Conservation (phyloP, 2,329 filamentous ascomycete genomes). For the Fusarium sororula region DNA sequence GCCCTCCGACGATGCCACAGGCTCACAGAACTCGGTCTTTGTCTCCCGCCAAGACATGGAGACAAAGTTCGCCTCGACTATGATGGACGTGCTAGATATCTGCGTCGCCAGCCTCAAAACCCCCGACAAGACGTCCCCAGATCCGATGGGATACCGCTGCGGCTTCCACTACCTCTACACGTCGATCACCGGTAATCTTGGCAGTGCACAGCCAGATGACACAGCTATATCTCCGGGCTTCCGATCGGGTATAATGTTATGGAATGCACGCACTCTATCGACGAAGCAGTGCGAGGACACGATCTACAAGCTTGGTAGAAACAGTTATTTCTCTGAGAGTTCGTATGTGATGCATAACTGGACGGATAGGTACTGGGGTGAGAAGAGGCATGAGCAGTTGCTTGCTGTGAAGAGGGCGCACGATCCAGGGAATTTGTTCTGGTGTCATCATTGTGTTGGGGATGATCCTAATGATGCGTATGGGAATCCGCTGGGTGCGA, state of each 20-base stretch:
- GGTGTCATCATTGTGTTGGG: conserved; percentile 9
- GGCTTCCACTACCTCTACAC: conserved; percentile 3
- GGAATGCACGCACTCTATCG: neutral
- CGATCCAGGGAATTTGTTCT: neutral
- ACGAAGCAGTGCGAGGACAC: neutral
- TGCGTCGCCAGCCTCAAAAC: neutral
- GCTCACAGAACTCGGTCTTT: conserved; percentile 4
- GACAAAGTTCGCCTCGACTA: neutral
- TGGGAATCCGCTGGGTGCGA: neutral
- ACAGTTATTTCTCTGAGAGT: conserved; percentile 12
- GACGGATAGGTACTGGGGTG: neutral
- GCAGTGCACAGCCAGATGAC: neutral
- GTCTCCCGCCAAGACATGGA: neutral
- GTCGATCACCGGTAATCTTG: neutral
- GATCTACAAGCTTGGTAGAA: neutral
- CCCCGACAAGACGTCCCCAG: neutral
- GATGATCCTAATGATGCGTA: neutral
- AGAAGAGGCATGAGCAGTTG: neutral
- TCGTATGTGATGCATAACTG: conserved; percentile 8
- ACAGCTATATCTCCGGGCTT: neutral
- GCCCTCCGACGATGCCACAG: neutral
- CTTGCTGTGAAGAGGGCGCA: neutral
- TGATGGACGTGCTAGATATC: conserved; percentile 3
- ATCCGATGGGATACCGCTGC: neutral
- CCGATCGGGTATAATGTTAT: neutral